Evolutionary conservation across 805 yeast species (phyloP), one percentile per base, ranked within the genome.

Genomic region (Wickerhamomyces hampshirensis): DNA sequence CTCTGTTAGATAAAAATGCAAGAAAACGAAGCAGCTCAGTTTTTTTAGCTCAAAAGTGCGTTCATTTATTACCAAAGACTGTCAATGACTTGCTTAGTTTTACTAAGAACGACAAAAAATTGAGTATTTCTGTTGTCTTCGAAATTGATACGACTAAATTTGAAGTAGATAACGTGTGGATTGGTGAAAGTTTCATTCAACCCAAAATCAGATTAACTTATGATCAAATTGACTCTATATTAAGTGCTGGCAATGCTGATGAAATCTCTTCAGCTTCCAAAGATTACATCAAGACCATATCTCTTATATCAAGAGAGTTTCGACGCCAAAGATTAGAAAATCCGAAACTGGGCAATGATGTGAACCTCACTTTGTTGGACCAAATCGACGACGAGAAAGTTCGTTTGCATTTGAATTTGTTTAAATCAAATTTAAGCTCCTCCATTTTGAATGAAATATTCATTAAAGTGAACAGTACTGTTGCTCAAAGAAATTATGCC

Each of bases 21-120:
- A 84, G 86, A 60, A 88, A 86, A 64, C 75, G 98, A 56, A 87
- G 94, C 1, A 77, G 91, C 4, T 79, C 96, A 6, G 97, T 91
- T 4, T 84, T 80, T 53, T 71, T 89, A 58, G 93, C 94, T 11
- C 96, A 89, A 56, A 68, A 72, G 19, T 73, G 78, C 30, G 71
- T 66, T 10, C 75, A 80, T 40, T 68, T 88, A 48, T 72, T 81
- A 47, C 96, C 96, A 7, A 64, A 65, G 30, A 71, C 73, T 31
- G 68, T 91, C 17, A 77, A 75, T 49, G 73, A 77, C 6, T 50
- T 71, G 17, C 61, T 77, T 26, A 78, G 87, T 3, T 78, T 89
- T 54, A 69, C 69, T 23, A 80, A 73, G 33, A 76, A 73, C 39
- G 74, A 73, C 39, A 65, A 68, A 39, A 70, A 77, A 23, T 75